These are phyloP conservation scores for Porcisia deanei DNA, from an alignment of 208 protist species.

Conservation along the genomic window DNA sequence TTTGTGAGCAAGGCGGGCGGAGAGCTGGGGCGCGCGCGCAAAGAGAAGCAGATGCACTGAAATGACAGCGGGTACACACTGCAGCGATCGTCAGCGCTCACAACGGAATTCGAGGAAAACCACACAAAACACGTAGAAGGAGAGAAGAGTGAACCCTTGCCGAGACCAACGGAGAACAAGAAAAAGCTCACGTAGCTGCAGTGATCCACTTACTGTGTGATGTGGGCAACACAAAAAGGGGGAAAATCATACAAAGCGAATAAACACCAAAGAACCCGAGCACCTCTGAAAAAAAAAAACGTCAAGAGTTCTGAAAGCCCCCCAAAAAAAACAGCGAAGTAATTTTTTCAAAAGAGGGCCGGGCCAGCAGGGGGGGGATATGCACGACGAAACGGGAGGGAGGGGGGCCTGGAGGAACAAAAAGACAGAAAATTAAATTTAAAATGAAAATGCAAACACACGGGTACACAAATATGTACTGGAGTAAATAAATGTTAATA, in stretches of 20 bases:
- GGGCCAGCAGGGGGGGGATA: no score
- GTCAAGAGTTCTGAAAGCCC: no score
- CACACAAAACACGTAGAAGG: background rate
- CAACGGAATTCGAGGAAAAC: background rate
- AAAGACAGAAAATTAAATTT: background rate
- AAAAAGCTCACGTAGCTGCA: background rate
- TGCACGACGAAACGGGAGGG: background rate
- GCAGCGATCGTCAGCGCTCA: background rate
- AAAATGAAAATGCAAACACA: background rate
- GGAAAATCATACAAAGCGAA: slow-evolving; percentile 1
- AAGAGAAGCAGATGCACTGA: background rate
- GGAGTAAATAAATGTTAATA: background rate
- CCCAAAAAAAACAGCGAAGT: background rate
- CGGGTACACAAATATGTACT: background rate
- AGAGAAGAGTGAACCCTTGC: no score
- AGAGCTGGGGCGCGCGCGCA: background rate
- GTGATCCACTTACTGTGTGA: background rate
- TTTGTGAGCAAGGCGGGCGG: background rate
- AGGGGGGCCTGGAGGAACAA: background rate
- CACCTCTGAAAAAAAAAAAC: no score
- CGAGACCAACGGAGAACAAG: background rate
- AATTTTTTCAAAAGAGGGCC: background rate
- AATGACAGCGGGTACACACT: no score
- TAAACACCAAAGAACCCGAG: background rate
- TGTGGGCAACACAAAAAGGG: background rate